Conservation (phyloP, 1,284 basidiomycete genomes). For the Ustilago cynodontis region DNA sequence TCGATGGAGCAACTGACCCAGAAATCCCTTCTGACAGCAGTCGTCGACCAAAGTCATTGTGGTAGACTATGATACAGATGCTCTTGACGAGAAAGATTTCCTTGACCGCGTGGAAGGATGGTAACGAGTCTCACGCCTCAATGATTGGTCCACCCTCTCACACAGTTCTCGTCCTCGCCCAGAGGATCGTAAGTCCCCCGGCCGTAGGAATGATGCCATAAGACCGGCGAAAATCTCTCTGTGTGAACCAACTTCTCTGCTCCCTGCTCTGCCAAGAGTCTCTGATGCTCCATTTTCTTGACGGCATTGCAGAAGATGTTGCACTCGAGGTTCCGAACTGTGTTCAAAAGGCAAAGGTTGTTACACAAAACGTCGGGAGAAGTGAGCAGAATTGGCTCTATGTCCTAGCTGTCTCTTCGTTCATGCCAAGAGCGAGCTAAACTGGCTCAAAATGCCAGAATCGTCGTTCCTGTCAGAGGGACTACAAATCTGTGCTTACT, state of each 20-base stretch:
- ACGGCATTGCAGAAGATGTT: not conserved
- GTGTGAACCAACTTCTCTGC: too few relatives aligned
- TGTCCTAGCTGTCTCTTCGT: not conserved
- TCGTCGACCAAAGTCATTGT: too few relatives aligned
- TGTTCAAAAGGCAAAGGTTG: not conserved
- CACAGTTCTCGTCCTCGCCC: not conserved
- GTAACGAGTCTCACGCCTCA: not conserved
- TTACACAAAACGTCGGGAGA: not conserved
- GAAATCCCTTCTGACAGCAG: too few relatives aligned
- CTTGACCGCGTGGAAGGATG: not conserved
- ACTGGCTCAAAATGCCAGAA: not conserved
- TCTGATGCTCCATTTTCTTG: too few relatives aligned
- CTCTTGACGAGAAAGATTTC: not conserved
- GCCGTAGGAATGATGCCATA: too few relatives aligned
- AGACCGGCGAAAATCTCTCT: too few relatives aligned
- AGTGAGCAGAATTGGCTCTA: not conserved
- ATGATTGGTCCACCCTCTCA: not conserved
- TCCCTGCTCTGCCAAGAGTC: too few relatives aligned
- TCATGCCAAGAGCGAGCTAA: conserved; percentile 1
- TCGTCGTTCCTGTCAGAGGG: not conserved
- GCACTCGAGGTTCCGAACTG: not conserved
- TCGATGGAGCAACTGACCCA: not conserved
- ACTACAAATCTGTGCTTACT: not conserved
- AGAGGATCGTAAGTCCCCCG: too few relatives aligned
- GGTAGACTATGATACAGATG: not conserved